Evolutionary conservation across 306 rosid species (phyloP), one percentile per base, ranked within the genome.

Genomic region (Cajanus cajan): DNA sequence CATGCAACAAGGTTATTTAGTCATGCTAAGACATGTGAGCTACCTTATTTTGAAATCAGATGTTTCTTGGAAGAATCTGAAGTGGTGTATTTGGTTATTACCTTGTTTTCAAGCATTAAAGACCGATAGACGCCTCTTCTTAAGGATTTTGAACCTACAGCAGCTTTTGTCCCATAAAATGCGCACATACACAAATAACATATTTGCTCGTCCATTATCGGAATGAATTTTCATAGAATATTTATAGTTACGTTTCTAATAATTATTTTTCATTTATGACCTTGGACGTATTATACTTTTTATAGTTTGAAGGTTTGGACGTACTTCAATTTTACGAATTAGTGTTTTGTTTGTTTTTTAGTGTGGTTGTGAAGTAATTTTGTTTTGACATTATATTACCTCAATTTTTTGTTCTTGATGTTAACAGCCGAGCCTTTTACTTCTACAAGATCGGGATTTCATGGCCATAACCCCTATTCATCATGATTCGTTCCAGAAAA

Each of bases 361-460:
- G 72, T 45, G 34, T 79, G 9, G 8, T 14, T 12, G 13, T 40
- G 21, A 58, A 43, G 36, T 68, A 67, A 44, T 78, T 73, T 78
- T 73, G 68, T 51, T 58, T 59, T 68, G 71, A 77, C 67, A 68
- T 72, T 43, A 4, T 51, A 19, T 58, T 40, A 59, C 63, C 10
- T 2, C 68, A 33, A 58, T 66, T 73, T 80, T 45, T 25, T 77
- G 34, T 82, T 84, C 54, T 77, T 36, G 68, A n/a, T 76, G 69
- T 73, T 12, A 37, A 82, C 88, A 92, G 96, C 81, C 2, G 89
- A 82, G 80, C 93, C 86, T 39, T 68, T 80, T 78, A 70, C 90
- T 58, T 85, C 95, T 52, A 14, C 77, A 77, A 80, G 93, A 81
- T 78, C 79, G 12, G 79, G 84, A 61, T 83, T 71, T 77, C 79